Evolutionary conservation across 441 rosid species (phyloP).

Genomic region (Adansonia rubrostipa): DNA sequence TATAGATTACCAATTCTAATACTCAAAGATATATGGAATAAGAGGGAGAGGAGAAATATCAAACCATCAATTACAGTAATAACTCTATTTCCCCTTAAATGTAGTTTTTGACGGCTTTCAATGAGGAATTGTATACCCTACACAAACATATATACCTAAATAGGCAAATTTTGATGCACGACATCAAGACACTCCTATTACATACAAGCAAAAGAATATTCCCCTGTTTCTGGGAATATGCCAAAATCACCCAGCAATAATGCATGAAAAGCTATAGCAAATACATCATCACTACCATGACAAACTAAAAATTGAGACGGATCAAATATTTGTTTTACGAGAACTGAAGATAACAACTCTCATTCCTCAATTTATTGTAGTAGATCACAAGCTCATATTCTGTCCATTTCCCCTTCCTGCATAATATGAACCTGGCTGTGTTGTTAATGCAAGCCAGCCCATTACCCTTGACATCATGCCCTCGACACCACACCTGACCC

Average conservation of each 20-base stretch:
- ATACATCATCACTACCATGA: constrained; percentile 18
- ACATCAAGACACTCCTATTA: not conserved
- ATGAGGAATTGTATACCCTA: not conserved
- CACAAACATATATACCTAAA: constrained; percentile 8
- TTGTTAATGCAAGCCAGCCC: constrained; percentile 26
- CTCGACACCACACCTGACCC: constrained; percentile 34
- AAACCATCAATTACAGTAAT: constrained; percentile 2
- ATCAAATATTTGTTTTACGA: constrained; percentile 20
- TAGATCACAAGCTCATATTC: constrained; percentile 28
- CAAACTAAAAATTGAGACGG: constrained; percentile 19
- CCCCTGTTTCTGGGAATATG: constrained; percentile 26
- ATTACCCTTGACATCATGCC: constrained; percentile 22
- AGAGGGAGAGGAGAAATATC: not conserved
- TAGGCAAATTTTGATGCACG: not conserved
- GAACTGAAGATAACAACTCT: constrained; percentile 19
- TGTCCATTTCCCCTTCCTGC: constrained; percentile 16
- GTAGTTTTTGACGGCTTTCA: constrained; percentile 5
- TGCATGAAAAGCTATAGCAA: constrained; percentile 15
- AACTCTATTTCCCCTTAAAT: constrained; percentile 8
- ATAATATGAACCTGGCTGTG: constrained; percentile 19
- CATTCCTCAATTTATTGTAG: constrained; percentile 30
- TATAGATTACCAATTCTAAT: not conserved
- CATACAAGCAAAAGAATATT: constrained; percentile 19
- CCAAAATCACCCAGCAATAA: constrained; percentile 32
- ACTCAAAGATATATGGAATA: not conserved